phyloP scores from a whole-genome alignment of 345 rosid genomes.

The Eucalyptus brandiana region DNA sequence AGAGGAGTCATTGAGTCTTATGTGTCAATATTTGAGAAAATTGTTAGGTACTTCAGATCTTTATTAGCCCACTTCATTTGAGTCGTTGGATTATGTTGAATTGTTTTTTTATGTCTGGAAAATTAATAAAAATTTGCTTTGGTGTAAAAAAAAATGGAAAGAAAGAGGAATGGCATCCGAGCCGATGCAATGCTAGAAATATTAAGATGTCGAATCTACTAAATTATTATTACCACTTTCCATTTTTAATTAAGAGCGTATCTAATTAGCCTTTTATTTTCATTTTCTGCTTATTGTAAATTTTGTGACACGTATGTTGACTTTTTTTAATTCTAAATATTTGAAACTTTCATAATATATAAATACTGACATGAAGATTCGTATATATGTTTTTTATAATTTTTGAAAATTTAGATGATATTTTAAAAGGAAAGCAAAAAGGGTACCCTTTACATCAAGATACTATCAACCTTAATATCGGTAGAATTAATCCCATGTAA shows the following conservation, averaged over 20 bases:
- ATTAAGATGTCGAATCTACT: neutral
- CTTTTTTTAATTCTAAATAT: neutral
- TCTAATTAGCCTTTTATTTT: neutral
- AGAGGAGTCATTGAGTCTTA: neutral
- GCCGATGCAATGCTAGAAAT: neutral
- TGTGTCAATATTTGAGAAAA: neutral
- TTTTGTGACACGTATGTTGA: neutral
- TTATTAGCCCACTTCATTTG: neutral
- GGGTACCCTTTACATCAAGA: neutral
- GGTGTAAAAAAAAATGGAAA: neutral
- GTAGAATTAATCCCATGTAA: neutral
- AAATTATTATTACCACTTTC: neutral
- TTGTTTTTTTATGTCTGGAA: neutral
- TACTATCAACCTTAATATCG: neutral
- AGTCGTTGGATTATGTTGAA: neutral
- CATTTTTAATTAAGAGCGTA: neutral
- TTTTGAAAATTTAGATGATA: neutral
- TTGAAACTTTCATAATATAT: neutral
- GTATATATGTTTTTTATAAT: neutral
- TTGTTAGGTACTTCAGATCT: neutral
- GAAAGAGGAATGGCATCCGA: neutral
- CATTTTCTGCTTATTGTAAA: neutral
- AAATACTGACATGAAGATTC: neutral
- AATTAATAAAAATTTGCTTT: neutral
- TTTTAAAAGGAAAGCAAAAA: neutral